Base-by-base conservation (phyloP, 345 rosid genomes). In the Salix brachista region DNA sequence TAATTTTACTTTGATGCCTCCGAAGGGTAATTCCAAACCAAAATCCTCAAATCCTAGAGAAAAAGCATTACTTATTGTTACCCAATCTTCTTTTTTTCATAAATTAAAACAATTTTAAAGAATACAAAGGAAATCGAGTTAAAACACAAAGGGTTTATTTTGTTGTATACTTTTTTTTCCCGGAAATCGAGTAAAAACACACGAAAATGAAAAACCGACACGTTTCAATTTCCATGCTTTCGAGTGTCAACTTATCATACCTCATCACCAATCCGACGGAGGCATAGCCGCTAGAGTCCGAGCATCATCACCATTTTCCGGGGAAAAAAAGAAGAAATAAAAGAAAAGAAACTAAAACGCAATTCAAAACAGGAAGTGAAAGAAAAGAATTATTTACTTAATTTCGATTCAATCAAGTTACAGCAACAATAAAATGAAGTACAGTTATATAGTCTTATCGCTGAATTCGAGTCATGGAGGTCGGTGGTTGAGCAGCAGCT, bases 401-500 rank as follows among this genome's bases (percentile, higher is more conserved):
- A 21, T 84, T 25, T 56, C 77, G 70, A 18, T 77, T 75, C 81
- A 54, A 3, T 68, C 78, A 46, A 78, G 75, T 73, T 65, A 65
- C 69, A 68, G 77, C 39, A 69, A 34, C 69, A 67, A 56, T 56
- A 19, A 26, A 25, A 44, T 6, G 23, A 77, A 32, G 23, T 71
- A 52, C 76, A 44, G 65, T 56, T 69, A 67, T 60, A 10, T 56
- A 48, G 36, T 83, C 32, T 52, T 65, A 1, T 64, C 77, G 65
- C 44, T 56, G 18, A 67, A 73, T 72, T 70, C 50, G 81, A 78
- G 71, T 79, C 78, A 4, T 56, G 48, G 77, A 70, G 67, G 82
- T 79, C 90, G 85, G 83, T 77, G 85, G 83, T 86, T 86, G 71
- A 84, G 89, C 41, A 72, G 83, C 81, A 66, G 87, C 67, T 75